Conservation (phyloP, 108 stramenopile species). For the Cyclotella kingstonii region DNA sequence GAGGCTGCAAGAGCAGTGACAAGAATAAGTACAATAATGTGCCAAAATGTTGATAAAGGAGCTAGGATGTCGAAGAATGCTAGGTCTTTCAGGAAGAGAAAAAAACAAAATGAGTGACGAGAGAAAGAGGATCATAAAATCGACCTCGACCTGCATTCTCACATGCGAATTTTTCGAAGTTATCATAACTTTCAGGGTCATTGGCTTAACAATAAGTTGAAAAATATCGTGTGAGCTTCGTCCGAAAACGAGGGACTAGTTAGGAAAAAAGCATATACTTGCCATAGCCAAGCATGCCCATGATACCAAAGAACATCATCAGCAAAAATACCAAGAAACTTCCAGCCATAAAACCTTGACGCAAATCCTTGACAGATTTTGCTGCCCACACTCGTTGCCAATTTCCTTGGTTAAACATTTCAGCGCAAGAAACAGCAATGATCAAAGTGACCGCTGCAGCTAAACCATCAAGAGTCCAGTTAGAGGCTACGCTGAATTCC, state of each 20-base stretch:
- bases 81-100: conserved; percentile 24
- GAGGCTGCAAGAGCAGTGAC: conserved; percentile 69
- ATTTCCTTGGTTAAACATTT: conserved; percentile 74
- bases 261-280: not conserved
- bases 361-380: conserved; percentile 49
- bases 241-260: not conserved
- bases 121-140: not conserved
- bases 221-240: not conserved
- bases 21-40: conserved; percentile 61
- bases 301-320: conserved; percentile 86
- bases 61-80: conserved; percentile 71
- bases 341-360: conserved; percentile 62
- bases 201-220: conserved; percentile 32
- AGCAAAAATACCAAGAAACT: conserved; percentile 57
- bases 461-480: conserved; percentile 65
- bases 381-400: conserved; percentile 86
- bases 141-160: conserved; percentile 16
- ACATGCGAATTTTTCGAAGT: conserved; percentile 59
- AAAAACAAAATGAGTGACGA: not conserved
- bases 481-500: conserved; percentile 62
- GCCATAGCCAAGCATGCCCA: conserved; percentile 76
- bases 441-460: conserved; percentile 64
- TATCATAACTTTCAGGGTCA: conserved; percentile 60
- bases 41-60: conserved; percentile 60
- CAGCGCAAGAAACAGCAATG: conserved; percentile 66